Base-by-base conservation (phyloP, 371 early-diverging fungal genomes). In the Apophysomyces elegans region DNA sequence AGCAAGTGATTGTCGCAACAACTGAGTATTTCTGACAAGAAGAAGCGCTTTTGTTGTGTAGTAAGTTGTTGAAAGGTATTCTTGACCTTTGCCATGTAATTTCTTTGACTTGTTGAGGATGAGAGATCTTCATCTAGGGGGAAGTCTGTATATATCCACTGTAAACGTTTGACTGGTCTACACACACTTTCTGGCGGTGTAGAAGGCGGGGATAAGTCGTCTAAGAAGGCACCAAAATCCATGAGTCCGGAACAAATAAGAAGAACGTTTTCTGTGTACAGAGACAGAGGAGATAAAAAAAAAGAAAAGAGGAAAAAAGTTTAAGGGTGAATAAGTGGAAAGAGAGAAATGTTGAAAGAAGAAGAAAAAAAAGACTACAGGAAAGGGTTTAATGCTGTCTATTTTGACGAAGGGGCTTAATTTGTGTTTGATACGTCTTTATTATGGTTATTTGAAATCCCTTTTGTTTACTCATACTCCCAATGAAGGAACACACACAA, bases 1-100 rank as follows among this genome's bases (percentile, higher is more conserved):
- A 89, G 81, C 56, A 88, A 84, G 16, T 81, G 74, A 63, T 78
- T 86, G 63, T 81, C 81, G 67, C 87, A 88, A 60, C 78, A 69
- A 61, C 78, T 75, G 63, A 88, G 71, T 5, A 88, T 72, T 61
- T 83, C 84, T 41, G 74, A 67, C 1, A 83, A 44, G 39, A 83
- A 67, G 14, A 62, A 58, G 7, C 44, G 62, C 7, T 62, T 14
- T 36, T 58, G 43, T 16, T 61, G 62, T 12, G 45, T 59, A 35
- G 38, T 41, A 7, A 39, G 26, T 39, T 62, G 18, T 61, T 56
- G 41, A 44, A 69, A 64, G 8, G 58, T 64, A 37, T 60, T 59
- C 18, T 65, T 69, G 58, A 65, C 69, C 54, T 64, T 64, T 61
- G 64, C 58, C 37, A 69, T 64, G 58, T 69, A 69, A 43, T 69